Evolutionary conservation across 192 early-diverging fungal genomes (phyloP).

Genomic region (Coemansia erecta): DNA sequence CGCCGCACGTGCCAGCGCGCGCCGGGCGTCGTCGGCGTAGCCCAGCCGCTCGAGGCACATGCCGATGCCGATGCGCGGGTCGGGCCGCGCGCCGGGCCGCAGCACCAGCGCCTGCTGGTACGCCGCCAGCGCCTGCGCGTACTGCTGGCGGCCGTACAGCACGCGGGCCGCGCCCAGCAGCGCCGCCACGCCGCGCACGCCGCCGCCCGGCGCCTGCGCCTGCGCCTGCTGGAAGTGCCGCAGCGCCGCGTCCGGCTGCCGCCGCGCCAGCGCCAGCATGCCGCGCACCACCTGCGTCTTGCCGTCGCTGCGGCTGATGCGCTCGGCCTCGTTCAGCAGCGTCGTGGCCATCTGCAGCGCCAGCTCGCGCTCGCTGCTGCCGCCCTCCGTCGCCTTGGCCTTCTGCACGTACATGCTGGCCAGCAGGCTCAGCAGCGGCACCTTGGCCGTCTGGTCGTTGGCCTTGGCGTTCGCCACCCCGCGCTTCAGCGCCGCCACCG

Average conservation of each 20-base stretch:
- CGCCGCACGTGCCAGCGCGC: conserved; percentile 68
- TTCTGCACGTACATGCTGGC: conserved; percentile 75
- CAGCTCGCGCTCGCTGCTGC: conserved; percentile 50
- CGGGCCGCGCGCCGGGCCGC: conserved; percentile 59
- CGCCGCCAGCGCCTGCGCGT: conserved; percentile 62
- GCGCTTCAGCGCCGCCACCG: conserved; percentile 57
- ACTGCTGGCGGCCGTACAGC: conserved; percentile 63
- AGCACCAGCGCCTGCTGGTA: conserved; percentile 76
- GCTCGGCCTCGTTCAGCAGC: conserved; percentile 72
- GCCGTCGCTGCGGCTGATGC: conserved; percentile 65
- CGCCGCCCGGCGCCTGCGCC: conserved; percentile 36
- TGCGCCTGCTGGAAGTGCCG: conserved; percentile 55
- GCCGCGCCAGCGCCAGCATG: conserved; percentile 37
- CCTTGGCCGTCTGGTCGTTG: conserved; percentile 48
- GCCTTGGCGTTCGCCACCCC: conserved; percentile 53
- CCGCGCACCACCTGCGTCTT: conserved; percentile 76
- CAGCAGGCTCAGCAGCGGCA: conserved; percentile 71
- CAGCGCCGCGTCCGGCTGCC: conserved; percentile 39
- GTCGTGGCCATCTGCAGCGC: conserved; percentile 68
- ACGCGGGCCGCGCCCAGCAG: conserved; percentile 61
- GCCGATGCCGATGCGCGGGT: conserved; percentile 82
- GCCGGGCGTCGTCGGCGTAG: conserved; percentile 64
- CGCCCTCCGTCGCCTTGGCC: conserved; percentile 41
- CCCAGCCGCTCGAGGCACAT: conserved; percentile 78
- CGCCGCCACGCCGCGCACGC: conserved; percentile 51